Conservation (phyloP, 306 rosid species). For the Ochetophila trinervis region DNA sequence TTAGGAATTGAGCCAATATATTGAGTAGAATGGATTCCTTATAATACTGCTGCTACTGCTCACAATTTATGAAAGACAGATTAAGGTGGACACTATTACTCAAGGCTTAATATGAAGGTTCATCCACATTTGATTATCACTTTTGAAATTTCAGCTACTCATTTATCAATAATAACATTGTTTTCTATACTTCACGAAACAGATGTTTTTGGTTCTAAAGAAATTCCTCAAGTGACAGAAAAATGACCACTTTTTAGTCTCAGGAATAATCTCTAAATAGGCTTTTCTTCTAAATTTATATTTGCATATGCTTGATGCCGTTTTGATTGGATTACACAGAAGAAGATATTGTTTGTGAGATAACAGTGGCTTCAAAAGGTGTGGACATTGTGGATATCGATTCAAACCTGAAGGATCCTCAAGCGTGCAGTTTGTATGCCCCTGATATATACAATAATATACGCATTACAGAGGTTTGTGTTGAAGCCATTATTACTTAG, state of each 20-base stretch:
- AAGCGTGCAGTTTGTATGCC: conserved; percentile 69
- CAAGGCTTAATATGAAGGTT: too few relatives aligned
- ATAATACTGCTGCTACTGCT: too few relatives aligned
- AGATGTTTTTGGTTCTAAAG: background rate
- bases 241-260: background rate
- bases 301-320: conserved; percentile 14
- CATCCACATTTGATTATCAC: too few relatives aligned
- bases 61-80: too few relatives aligned
- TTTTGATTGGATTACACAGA: conserved; percentile 44
- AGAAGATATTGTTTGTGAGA: conserved; percentile 37
- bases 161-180: too few relatives aligned
- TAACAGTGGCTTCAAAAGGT: conserved; percentile 35
- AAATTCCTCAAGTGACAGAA: conserved; percentile 1
- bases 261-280: conserved; percentile 11
- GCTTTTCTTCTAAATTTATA: background rate
- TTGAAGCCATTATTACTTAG: conserved; percentile 16
- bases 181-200: too few relatives aligned
- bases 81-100: too few relatives aligned
- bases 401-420: conserved; percentile 53
- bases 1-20: too few relatives aligned
- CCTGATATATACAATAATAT: conserved; percentile 53
- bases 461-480: conserved; percentile 72
- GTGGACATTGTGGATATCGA: conserved; percentile 51
- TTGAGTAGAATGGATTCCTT: too few relatives aligned
- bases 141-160: too few relatives aligned